Evolutionary conservation across 2,329 filamentous ascomycete genomes (phyloP).

Genomic region (Emmonsiellopsis sp.): DNA sequence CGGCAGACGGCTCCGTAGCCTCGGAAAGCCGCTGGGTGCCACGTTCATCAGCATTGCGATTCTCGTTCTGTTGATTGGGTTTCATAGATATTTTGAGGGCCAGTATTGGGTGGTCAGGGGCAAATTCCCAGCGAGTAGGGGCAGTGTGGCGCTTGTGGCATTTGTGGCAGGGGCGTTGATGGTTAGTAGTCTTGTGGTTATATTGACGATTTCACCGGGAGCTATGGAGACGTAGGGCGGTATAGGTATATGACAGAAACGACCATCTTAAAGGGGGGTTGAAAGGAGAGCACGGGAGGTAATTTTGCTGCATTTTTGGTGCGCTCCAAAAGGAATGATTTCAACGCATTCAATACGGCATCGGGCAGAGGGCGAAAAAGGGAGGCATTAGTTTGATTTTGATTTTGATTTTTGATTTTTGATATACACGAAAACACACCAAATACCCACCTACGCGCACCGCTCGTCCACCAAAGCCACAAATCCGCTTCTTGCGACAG

Average conservation of each 20-base stretch:
- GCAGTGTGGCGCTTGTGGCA: slow-evolving; percentile 52
- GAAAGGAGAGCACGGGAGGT: too few species aligned
- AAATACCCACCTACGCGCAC: too few species aligned
- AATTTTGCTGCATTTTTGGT: too few species aligned
- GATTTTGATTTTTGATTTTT: too few species aligned
- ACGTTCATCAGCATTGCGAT: slow-evolving; percentile 56
- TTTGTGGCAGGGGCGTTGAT: slow-evolving; percentile 49
- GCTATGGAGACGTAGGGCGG: slow-evolving; percentile 6
- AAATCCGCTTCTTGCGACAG: too few species aligned
- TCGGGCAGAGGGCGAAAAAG: too few species aligned
- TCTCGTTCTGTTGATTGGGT: slow-evolving; percentile 52
- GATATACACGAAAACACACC: too few species aligned
- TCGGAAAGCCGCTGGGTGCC: slow-evolving; percentile 54
- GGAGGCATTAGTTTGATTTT: too few species aligned
- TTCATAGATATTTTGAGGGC: slow-evolving; percentile 58
- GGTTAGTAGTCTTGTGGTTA: slow-evolving; percentile 50
- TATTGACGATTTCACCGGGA: slow-evolving; percentile 46
- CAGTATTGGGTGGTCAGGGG: slow-evolving; percentile 60
- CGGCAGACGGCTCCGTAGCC: slow-evolving; percentile 34
- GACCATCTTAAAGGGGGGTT: too few species aligned
- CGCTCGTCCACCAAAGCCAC: too few species aligned
- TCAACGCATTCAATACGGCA: too few species aligned
- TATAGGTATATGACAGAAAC: not conserved
- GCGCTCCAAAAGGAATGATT: too few species aligned
- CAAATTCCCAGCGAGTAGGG: slow-evolving; percentile 56